Evolutionary conservation across 2,329 filamentous ascomycete genomes (phyloP).

Genomic region (Leptodontidium sp.): DNA sequence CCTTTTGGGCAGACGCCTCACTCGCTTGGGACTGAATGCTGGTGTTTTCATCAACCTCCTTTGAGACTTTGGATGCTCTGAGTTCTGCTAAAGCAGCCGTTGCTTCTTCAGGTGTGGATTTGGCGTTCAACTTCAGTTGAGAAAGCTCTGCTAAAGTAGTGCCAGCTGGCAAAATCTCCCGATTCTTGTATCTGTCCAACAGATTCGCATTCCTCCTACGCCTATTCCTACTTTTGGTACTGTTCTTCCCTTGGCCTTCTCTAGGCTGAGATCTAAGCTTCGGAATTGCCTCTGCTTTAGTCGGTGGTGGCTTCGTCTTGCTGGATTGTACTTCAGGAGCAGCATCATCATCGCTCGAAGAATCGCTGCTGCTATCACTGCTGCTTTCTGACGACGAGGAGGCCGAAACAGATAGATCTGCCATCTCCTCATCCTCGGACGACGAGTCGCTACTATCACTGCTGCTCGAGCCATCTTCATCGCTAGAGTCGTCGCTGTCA

Average conservation of each 20-base stretch:
- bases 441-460: constrained; percentile 36
- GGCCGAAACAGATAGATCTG: background rate
- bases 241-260: constrained; percentile 57
- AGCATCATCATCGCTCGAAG: constrained; percentile 48
- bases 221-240: constrained; percentile 63
- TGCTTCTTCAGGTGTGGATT: constrained; percentile 39
- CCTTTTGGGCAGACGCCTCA: constrained; percentile 6
- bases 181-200: constrained; percentile 59
- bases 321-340: constrained; percentile 51
- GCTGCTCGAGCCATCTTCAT: constrained; percentile 16
- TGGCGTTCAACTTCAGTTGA: constrained; percentile 45
- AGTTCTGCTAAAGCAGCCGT: constrained; percentile 36
- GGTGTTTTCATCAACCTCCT: constrained; percentile 9
- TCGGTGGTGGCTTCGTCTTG: constrained; percentile 35
- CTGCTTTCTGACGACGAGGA: constrained; percentile 26
- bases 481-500: constrained; percentile 23
- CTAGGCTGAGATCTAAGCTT: constrained; percentile 34
- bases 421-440: constrained; percentile 36
- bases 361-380: constrained; percentile 37
- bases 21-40: background rate
- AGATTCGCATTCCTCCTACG: constrained; percentile 58
- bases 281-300: background rate
- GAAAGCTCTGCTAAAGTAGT: constrained; percentile 60
- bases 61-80: constrained; percentile 27
- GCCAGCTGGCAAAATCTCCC: constrained; percentile 58